Base-by-base conservation (phyloP, 345 rosid species). In the Limnanthes douglasii region DNA sequence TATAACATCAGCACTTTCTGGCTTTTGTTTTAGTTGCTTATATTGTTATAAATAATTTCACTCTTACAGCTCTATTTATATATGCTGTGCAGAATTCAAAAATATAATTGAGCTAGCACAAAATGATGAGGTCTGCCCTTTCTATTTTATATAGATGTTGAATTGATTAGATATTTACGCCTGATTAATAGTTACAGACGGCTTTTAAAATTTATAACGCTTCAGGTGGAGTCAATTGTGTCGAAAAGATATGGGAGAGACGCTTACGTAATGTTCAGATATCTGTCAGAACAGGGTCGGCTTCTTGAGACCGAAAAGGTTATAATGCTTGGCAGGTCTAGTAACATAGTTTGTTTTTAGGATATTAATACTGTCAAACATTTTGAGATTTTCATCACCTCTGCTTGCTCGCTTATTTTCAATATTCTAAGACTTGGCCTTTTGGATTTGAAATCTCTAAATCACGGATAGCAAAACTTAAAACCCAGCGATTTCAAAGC, bases 251-350 rank as follows among this genome's bases (percentile, higher is more conserved):
- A 72, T 17, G 94, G 94, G 28, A 46, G 34, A 53, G 79, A 72
- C 37, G 82, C 82, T 21, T 68, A 64, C 61, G 74, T 60, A 70
- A 76, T 84, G 41, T 90, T 90, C 56, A 63, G 86, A 61, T 51
- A 65, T 42, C 66, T 90, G 30, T 65, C 72, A 8, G 67, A 51
- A 27, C 56, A 59, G 15, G 59, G 50, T 16, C 56, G 53, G 50
- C 50, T 77, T 18, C 54, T 76, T 46, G 94, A 84, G 69, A 80
- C 94, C 23, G 72, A 70, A 30, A 84, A 74, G 84, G 97, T 79
- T 50, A 56, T 14, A 23, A 43, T 12, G 2, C 27, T 19, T 21
- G n/a, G n/a, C n/a, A n/a, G n/a, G n/a, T n/a, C n/a, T n/a, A n/a
- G n/a, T n/a, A n/a, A n/a, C n/a, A n/a, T n/a, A n/a, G n/a, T n/a